Evolutionary conservation across 345 rosid species (phyloP), one percentile per base, ranked within the genome.

Genomic region (Populus pruinosa): DNA sequence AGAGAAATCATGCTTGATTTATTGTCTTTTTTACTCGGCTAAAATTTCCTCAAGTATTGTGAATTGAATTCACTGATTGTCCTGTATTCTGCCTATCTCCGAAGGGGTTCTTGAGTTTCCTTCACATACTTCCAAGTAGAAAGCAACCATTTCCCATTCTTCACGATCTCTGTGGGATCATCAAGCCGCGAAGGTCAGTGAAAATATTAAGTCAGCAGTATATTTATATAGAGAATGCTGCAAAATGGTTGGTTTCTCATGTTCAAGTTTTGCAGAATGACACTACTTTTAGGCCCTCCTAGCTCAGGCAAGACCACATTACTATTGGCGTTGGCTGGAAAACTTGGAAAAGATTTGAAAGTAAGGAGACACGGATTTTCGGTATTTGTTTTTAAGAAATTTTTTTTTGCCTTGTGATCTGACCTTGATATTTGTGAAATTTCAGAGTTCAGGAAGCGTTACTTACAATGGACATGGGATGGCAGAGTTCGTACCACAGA

Each of bases 401-500:
- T 31, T 23, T 36, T 67, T 33, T 41, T 69, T 11, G 10, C 41
- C 36, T 6, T 53, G 9, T 31, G 7, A 65, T 77, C 65, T 77
- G 41, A 73, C 6, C 47, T 61, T 55, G 49, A 6, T 38, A n/a
- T 44, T 41, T 43, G 7, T 70, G 33, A 50, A 50, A 79, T 74
- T 73, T 20, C 77, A 90, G 93, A 76, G 85, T 64, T 86, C 87
- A 0, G 94, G 94, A 38, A 83, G 86, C 76, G 90, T 90, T n/a
- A 84, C 87, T 0, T 90, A 89, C 71, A 90, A 90, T 25, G 92
- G 94, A 55, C 89, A 86, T 71, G 89, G 65, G 12, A 90, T 90
- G 94, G 85, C 87, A 23, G 92, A 89, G 78, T 86, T 90, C 77
- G 91, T 89, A 16, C 89, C 93, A 0, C 91, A 89, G 75, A 89